Evolutionary conservation across 2,329 filamentous ascomycete genomes (phyloP), one percentile per base, ranked within the genome.

Genomic region (Aspergillus aculeatus): DNA sequence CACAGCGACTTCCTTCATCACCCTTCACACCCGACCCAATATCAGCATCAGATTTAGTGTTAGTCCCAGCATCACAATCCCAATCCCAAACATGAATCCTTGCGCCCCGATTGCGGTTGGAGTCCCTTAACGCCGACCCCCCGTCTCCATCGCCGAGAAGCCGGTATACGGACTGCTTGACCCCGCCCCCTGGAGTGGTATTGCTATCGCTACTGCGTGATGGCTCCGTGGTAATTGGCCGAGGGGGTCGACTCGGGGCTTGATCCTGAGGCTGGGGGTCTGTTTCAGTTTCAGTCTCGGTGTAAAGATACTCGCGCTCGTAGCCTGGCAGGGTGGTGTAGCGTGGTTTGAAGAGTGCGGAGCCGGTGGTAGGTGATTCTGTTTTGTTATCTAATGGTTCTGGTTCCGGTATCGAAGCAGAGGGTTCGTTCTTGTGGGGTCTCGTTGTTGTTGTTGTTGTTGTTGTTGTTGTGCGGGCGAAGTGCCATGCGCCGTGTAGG

Each of bases 401-500:
- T 7, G 38, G 21, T n/a, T 29, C 6, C 29, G 51, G 1, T 53
- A 31, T 5, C 35, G 16, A 4, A 23, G n/a, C 16, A 19, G 6
- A n/a, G 11, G 14, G 3, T 23, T 23, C 14, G 14, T 41, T 5
- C 7, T 32, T 12, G 31, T 23, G 23, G 23, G 23, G 23, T 23
- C 23, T 32, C 12, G 51, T 16, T 16, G 35, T 11, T 21, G 21
- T 2, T 21, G 21, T 2, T 21, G 21, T n/a, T n/a, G 35, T 44
- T 21, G 14, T 23, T 10, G 11, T 26, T 1, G 87, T 82, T 54
- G 83, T 81, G 19, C 58, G 54, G 3, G 58, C 54, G 1, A 91
- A 79, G 3, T 75, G 82, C 90, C 90, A 94, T 3, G 80, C 79
- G 6, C 90, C 90, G 35, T 91, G 84, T 1, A 94, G 79, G 7